A percentile compares a stretch with the other conserved stretches of the same genome.
These are phyloP conservation scores for Planoprotostelium fungivorum DNA, from an alignment of 78 protist genomes.

Conservation along the genomic window DNA sequence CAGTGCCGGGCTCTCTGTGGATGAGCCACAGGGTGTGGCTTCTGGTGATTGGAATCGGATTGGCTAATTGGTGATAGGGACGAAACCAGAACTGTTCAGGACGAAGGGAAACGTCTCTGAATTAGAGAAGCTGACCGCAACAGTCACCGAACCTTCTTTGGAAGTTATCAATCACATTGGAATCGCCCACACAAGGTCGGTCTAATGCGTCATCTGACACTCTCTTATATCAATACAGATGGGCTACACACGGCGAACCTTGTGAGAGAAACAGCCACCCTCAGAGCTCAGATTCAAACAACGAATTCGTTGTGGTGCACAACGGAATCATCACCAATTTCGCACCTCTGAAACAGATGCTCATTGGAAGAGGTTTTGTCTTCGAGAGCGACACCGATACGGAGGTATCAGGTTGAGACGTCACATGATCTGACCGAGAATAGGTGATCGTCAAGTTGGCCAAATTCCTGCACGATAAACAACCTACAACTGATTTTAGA, in stretches of 20 bases:
- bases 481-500: background rate
- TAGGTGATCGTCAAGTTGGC: background rate
- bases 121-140: background rate
- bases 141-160: background rate
- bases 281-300: constrained; percentile 44
- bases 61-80: background rate
- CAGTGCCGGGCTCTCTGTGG: constrained; percentile 81
- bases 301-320: constrained; percentile 62
- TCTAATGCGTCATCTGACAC: too few species aligned
- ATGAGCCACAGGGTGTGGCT: background rate
- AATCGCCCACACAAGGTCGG: constrained; percentile 95
- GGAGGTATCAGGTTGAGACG: constrained; percentile 67
- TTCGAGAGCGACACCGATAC: constrained; percentile 93
- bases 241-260: constrained; percentile 75
- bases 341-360: constrained; percentile 21
- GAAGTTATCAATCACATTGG: constrained; percentile 32
- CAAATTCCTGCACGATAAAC: background rate
- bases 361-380: constrained; percentile 44
- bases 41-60: background rate
- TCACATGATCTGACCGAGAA: background rate
- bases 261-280: constrained; percentile 71
- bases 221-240: constrained; percentile 28
- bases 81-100: constrained; percentile 7
- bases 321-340: constrained; percentile 65
- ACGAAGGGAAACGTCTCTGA: constrained; percentile 17